Base-by-base conservation (phyloP, 495 filamentous ascomycete genomes). In the Tuber umbilicatum region DNA sequence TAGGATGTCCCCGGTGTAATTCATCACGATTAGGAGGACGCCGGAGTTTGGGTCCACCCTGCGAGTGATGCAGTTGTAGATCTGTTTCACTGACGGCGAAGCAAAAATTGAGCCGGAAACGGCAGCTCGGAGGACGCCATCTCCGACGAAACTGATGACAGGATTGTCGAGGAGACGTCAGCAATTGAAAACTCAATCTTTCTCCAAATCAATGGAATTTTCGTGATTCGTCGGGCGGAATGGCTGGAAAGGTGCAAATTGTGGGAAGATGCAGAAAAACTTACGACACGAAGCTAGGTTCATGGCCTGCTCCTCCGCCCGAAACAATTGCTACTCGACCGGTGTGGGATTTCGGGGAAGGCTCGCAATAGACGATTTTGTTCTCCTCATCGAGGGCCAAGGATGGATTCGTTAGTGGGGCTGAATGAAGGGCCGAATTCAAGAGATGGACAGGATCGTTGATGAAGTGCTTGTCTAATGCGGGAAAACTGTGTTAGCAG, bases 61-160 rank as follows among this genome's bases (percentile, higher is more conserved):
- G 68, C 89, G 87, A 80, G 91, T 89, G 55, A 95, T 90, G 69
- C 90, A 92, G 73, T 87, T 86, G 71, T 92, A 89, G 71, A 99
- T 89, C 84, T 98, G 95, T 84, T 94, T 92, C 0, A 94, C 93
- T 9, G 87, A 89, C 1, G 95, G 95, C 27, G 89, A 91, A 10
- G 95, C 95, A 80, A 99, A 99, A 83, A 99, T 97, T 1, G 93
- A 94, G 2, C 95, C 95, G 0, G 94, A 92, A 16, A 97, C 94
- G 1, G 92, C 91, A 70, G 91, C 94, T 70, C 89, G 90, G 35
- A 97, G 88, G n/a, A 97, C 83, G 70, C 94, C 95, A 1, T 83
- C 79, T 21, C 89, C 89, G 47, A 90, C 89, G 77, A 89, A 87
- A 74, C 85, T 82, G 41, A 12, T n/a, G 23, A 50, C 19, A 3